These are phyloP conservation scores for Phylloporus sp. DNA, from an alignment of 768 basidiomycete genomes.

Conservation along the genomic window DNA sequence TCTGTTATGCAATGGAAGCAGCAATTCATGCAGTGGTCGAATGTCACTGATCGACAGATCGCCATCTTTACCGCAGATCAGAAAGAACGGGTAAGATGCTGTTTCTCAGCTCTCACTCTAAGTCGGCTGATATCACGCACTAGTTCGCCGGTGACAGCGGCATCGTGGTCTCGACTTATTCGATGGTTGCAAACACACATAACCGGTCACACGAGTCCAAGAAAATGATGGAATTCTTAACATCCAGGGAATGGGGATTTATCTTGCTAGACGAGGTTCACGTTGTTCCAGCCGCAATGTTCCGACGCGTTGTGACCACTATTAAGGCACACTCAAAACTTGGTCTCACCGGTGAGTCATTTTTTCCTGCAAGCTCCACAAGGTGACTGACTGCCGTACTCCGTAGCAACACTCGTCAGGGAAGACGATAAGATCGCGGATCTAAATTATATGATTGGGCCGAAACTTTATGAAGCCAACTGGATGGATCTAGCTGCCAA, in stretches of 20 bases:
- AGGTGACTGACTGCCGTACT: conserved; percentile 1
- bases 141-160: conserved; percentile 97
- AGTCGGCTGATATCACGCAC: conserved; percentile 5
- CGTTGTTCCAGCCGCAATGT: conserved; percentile 98
- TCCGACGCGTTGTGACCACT: conserved; percentile 93
- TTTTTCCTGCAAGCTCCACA: neutral
- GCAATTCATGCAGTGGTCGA: conserved; percentile 98
- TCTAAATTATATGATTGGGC: conserved; percentile 98
- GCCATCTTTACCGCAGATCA: conserved; percentile 97
- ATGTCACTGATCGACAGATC: conserved; percentile 93
- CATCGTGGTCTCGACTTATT: conserved; percentile 98
- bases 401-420: conserved; percentile 88
- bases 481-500: conserved; percentile 99
- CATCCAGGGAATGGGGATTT: conserved; percentile 99
- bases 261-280: conserved; percentile 97
- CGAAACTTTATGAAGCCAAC: conserved; percentile 98
- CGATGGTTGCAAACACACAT: conserved; percentile 98
- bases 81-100: conserved; percentile 79
- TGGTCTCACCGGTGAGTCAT: conserved; percentile 78
- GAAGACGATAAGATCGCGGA: conserved; percentile 99
- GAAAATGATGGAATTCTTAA: conserved; percentile 99
- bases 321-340: conserved; percentile 99
- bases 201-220: conserved; percentile 98
- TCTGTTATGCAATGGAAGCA: conserved; percentile 99
- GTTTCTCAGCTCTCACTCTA: neutral